phyloP scores from a whole-genome alignment of 2,329 filamentous ascomycete species.

The Phialophora chinensis region DNA sequence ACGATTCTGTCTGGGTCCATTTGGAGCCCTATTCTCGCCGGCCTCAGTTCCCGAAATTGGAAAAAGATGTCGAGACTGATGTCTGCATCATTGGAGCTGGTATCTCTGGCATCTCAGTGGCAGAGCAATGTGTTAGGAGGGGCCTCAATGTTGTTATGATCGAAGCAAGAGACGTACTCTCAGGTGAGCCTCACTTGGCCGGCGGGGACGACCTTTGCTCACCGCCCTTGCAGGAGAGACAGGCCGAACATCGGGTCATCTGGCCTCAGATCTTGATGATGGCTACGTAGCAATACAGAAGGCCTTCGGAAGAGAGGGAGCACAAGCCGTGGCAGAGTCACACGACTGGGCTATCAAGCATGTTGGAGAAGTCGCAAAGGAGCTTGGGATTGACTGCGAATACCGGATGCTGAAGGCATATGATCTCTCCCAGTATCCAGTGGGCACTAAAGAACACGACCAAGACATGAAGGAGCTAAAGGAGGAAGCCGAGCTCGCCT shows the following conservation, averaged over 20 bases:
- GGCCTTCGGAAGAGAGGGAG: conserved; percentile 59
- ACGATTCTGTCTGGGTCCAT: conserved; percentile 62
- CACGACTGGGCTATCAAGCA: conserved; percentile 61
- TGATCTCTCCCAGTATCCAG: conserved; percentile 57
- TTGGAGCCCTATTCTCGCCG: conserved; percentile 53
- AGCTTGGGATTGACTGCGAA: conserved; percentile 62
- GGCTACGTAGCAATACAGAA: conserved; percentile 58
- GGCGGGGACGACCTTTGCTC: background rate
- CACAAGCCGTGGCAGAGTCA: conserved; percentile 58
- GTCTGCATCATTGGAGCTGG: conserved; percentile 60
- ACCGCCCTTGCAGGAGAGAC: conserved; percentile 54
- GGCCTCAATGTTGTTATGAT: conserved; percentile 59
- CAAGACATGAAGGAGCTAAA: conserved; percentile 55
- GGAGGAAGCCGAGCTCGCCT: conserved; percentile 54
- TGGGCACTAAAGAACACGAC: conserved; percentile 51
- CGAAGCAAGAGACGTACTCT: conserved; percentile 60
- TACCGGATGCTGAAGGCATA: conserved; percentile 59
- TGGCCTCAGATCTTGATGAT: conserved; percentile 62
- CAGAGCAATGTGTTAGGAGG: conserved; percentile 60
- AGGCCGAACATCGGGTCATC: conserved; percentile 61
- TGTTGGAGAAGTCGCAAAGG: conserved; percentile 57
- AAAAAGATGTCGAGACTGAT: conserved; percentile 54
- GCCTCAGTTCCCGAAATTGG: conserved; percentile 53
- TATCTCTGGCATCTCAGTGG: conserved; percentile 59
- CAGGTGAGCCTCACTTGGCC: conserved; percentile 6